Base-by-base conservation (phyloP, 73 alveolate species). In the Paramecium sonneborni region DNA sequence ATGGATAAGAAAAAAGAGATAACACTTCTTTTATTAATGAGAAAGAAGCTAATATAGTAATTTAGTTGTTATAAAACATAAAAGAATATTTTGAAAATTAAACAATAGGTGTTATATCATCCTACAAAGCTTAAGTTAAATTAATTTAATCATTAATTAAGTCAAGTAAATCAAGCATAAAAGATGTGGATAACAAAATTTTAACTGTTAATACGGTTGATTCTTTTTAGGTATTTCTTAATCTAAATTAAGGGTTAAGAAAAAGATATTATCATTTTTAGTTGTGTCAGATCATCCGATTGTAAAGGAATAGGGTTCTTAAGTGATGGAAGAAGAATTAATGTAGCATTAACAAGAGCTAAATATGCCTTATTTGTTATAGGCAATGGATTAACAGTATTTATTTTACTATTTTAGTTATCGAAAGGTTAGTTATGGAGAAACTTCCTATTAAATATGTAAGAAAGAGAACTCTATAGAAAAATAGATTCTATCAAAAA, bases 301-400 rank as follows among this genome's bases (percentile, higher is more conserved):
- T 34, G 41, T n/a, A 92, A 91, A 39, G 35, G 76, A 44, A 85
- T 92, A 12, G 97, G 98, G 32, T 95, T 95, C 88, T 86, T 94
- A 37, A 43, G 44, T 38, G 95, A 92, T 38, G 90, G 92, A 14
- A 92, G 95, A 92, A 94, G 98, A 88, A 85, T 96, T 82, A 96
- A 96, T 91, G 98, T 96, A n/a, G 95, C 98, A 55, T 90, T 95
- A 85, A 95, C 98, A 23, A 95, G 98, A 94, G 98, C 97, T 15
- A 95, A 86, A 91, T 46, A 72, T 58, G 96, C 97, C n/a, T 28
- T 95, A 26, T 87, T 96, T 55, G 86, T 96, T 32, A 76, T 96
- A 57, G 97, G 97, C 41, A 95, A 96, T 91, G 82, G 92, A 24
- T 93, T 94, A 85, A 93, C 97, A 20, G 93, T 96, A 38, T 12